Percentiles rank a stretch among this genome's conserved stretches.
Evolutionary conservation across 345 rosid genomes (phyloP).

Genomic region (Atalantia buxifolia): DNA sequence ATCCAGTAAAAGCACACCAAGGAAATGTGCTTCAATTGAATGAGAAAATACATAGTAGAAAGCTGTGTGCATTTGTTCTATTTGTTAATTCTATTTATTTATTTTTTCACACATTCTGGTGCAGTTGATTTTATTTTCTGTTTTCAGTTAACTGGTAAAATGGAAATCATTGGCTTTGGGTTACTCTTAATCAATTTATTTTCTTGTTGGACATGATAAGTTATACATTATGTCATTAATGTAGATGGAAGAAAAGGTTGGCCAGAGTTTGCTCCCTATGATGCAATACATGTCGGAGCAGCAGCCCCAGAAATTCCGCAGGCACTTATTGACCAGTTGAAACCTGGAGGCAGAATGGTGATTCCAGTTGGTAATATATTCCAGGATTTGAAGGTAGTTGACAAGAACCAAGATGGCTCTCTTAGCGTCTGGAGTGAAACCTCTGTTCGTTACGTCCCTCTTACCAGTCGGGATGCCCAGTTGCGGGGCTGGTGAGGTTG

Average conservation of each 20-base stretch:
- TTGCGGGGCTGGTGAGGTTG: constrained; percentile 32
- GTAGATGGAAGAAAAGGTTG: constrained; percentile 95
- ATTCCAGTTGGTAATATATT: constrained; percentile 84
- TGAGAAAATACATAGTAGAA: background rate
- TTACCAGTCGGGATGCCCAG: constrained; percentile 86
- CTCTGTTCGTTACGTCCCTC: constrained; percentile 87
- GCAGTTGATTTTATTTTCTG: background rate
- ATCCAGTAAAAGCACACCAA: background rate
- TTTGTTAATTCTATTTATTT: background rate
- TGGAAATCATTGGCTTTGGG: background rate
- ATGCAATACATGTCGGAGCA: constrained; percentile 97
- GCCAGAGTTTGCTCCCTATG: constrained; percentile 81
- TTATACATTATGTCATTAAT: background rate
- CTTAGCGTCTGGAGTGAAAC: constrained; percentile 54
- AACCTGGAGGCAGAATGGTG: constrained; percentile 97
- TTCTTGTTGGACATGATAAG: background rate
- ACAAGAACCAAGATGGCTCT: constrained; percentile 80
- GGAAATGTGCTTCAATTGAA: background rate
- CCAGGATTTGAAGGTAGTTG: constrained; percentile 80
- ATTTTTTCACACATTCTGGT: background rate
- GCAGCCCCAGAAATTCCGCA: constrained; percentile 88
- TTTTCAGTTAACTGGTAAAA: background rate
- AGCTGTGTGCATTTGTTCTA: background rate
- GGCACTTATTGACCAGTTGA: constrained; percentile 85
- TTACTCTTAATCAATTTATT: background rate